A percentile compares a stretch with the other conserved stretches of the same genome.
phyloP scores from a whole-genome alignment of 2,329 filamentous ascomycete species.

The Plenodomus lindquistii region DNA sequence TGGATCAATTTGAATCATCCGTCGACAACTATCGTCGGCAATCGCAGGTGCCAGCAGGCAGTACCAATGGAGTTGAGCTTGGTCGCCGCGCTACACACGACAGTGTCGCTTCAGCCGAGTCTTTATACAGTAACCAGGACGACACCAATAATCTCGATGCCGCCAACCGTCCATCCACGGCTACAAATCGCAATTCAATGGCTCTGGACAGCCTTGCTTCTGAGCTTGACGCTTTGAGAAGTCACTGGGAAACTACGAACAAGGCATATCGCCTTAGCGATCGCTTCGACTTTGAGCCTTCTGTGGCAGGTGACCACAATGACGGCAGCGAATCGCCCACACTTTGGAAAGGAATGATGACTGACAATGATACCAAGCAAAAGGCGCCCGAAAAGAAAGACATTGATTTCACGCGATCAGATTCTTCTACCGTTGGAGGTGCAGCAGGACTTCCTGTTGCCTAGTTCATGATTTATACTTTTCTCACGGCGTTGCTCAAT shows the following conservation, averaged over 20 bases:
- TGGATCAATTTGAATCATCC: conserved; percentile 91
- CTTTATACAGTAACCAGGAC: conserved; percentile 51
- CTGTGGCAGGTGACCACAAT: conserved; percentile 41
- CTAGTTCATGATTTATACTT: background rate
- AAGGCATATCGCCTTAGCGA: conserved; percentile 92
- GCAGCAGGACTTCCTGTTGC: background rate
- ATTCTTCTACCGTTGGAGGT: background rate
- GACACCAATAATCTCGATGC: conserved; percentile 41
- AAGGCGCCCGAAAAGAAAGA: conserved; percentile 5
- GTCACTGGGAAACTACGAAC: conserved; percentile 94
- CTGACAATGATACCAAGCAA: conserved; percentile 32
- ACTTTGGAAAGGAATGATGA: conserved; percentile 41
- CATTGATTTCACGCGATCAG: conserved; percentile 2
- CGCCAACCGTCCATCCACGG: conserved; percentile 27
- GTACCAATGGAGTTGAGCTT: conserved; percentile 38
- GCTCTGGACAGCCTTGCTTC: conserved; percentile 89
- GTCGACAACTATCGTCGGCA: conserved; percentile 93
- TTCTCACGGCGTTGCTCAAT: background rate
- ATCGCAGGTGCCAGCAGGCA: conserved; percentile 50
- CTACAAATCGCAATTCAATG: conserved; percentile 59
- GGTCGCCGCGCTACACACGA: conserved; percentile 53
- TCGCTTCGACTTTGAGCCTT: conserved; percentile 80
- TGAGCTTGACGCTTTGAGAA: conserved; percentile 87
- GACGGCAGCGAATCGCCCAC: conserved; percentile 39
- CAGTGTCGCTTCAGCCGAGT: conserved; percentile 64